Conservation (phyloP, 306 rosid genomes). For the Arachis stenosperma region DNA sequence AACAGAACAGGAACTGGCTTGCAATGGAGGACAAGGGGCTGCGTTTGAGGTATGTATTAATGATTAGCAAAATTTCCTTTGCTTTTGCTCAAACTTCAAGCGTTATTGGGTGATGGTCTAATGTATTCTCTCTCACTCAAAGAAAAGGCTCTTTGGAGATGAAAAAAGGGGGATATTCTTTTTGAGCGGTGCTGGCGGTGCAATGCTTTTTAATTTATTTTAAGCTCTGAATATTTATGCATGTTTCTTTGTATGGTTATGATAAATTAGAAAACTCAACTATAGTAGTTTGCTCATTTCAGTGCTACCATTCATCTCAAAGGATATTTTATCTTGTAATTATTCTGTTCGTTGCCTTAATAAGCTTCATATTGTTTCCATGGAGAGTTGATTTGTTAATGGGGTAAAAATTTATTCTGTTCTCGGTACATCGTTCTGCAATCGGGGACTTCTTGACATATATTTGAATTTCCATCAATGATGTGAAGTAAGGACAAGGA, state of each 20-base stretch:
- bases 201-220: background rate
- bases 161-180: conserved; percentile 23
- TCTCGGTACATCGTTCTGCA: background rate
- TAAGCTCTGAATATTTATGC: background rate
- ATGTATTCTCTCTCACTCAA: background rate
- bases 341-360: conserved; percentile 6
- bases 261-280: conserved; percentile 22
- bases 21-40: conserved; percentile 95
- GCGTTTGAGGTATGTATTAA: conserved; percentile 85
- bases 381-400: conserved; percentile 12
- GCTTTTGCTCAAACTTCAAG: conserved; percentile 19
- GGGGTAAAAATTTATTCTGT: background rate
- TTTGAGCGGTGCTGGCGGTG: background rate
- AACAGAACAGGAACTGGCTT: conserved; percentile 95
- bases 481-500: conserved; percentile 9
- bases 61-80: conserved; percentile 14
- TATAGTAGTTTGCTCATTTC: conserved; percentile 8
- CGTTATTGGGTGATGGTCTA: conserved; percentile 20
- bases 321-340: conserved; percentile 23
- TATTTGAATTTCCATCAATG: conserved; percentile 4
- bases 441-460: background rate
- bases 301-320: conserved; percentile 28
- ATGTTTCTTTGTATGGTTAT: background rate
- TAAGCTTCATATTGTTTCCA: conserved; percentile 14
- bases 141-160: conserved; percentile 3